phyloP scores from a whole-genome alignment of 768 basidiomycete species.

The Calocera cornea region DNA sequence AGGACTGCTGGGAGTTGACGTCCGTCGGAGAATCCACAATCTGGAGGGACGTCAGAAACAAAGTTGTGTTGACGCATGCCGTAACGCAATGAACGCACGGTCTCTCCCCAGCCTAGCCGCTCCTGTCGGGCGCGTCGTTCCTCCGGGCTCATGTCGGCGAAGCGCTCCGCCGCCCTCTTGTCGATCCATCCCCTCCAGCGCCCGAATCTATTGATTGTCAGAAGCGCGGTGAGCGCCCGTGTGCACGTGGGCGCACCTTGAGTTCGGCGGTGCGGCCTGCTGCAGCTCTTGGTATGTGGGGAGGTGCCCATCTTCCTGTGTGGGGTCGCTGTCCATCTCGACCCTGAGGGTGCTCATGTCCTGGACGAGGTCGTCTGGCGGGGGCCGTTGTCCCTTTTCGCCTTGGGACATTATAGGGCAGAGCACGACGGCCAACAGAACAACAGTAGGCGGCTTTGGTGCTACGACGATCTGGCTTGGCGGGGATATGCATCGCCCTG shows the following conservation, averaged over 20 bases:
- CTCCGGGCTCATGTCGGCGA: constrained; percentile 22
- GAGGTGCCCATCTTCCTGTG: constrained; percentile 37
- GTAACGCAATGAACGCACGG: constrained; percentile 21
- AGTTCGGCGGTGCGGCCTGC: constrained; percentile 64
- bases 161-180: constrained; percentile 43
- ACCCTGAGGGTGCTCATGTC: background rate
- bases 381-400: background rate
- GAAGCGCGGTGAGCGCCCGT: constrained; percentile 8
- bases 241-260: constrained; percentile 36
- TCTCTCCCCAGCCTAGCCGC: constrained; percentile 57
- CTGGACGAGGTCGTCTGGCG: background rate
- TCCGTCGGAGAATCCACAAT: background rate
- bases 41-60: background rate
- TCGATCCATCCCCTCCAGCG: constrained; percentile 82
- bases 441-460: background rate
- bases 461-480: background rate
- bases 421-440: background rate
- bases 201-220: constrained; percentile 46
- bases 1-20: background rate
- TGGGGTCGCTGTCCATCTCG: background rate
- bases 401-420: background rate
- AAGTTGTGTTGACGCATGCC: constrained; percentile 4
- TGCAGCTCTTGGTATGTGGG: constrained; percentile 76
- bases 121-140: constrained; percentile 45
- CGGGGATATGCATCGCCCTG: too few relatives aligned